Base-by-base conservation (phyloP, 1,284 basidiomycete species). In the Cutaneotrichosporon cyanovorans region DNA sequence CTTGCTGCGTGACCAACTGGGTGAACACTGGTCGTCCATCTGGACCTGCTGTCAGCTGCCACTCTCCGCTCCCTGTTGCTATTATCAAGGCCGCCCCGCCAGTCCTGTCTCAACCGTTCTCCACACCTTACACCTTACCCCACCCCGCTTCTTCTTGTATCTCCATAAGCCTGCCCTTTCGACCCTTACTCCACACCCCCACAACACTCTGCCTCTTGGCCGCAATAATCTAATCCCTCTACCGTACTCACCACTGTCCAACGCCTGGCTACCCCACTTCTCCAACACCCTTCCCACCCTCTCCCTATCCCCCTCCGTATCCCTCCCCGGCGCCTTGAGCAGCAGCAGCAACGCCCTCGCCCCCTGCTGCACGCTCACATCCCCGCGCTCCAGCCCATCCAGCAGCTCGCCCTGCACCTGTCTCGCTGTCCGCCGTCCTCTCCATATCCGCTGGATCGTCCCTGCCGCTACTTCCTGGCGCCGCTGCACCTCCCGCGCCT, bases 371-470 rank as follows among this genome's bases (percentile, higher is more conserved):
- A 49, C 40, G 28, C 31, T 33, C 10, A 22, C 38, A 23, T 18
- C n/a, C 31, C 34, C 30, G 1, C 22, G 8, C 16, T 48, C 50
- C n/a, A 48, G 42, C 6, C 14, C 21, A 12, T 33, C 48, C 6
- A 37, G 34, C 42, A 38, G 30, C 14, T 46, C 40, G 2, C 20
- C 34, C 10, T 37, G 44, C 9, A 28, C 37, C 6, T 16, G 7
- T 5, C 37, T 30, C 2, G 43, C 30, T 2, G 40, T 40, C 20
- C 40, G 41, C 8, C 60, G 51, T 0, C 67, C 68, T 35, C 69
- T 48, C 68, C 67, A 72, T 15, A 63, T 47, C n/a, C 59, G 50
- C 51, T 72, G 70, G 5, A 72, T 61, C 0, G 43, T 37, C 6
- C 55, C 31, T 0, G 65, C 66, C 1, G 65, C 59, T 9, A 46